Base-by-base conservation (phyloP, 345 rosid genomes). In the Eucalyptus melliodora region DNA sequence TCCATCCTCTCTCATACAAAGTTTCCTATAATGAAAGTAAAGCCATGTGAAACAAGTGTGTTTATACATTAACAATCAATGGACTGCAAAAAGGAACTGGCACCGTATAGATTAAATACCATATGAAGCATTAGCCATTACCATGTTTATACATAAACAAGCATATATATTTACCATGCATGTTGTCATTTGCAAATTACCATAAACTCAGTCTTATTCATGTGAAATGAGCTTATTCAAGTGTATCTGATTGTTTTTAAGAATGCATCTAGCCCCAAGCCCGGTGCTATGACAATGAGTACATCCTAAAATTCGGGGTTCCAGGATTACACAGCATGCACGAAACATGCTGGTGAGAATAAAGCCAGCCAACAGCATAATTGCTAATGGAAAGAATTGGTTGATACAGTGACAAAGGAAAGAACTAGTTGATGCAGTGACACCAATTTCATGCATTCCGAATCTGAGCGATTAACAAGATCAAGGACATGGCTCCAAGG, bases 1-100 rank as follows among this genome's bases (percentile, higher is more conserved):
- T 37, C 99, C 99, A 94, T 98, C 99, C 94, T 98, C 99, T 90
- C 99, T 95, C 99, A 98, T 97, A 87, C 98, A 96, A 87, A 98
- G 99, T 91, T 98, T 98, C 97, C 99, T 96, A 89, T 69, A 86
- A 67, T 60, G 83, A 80, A 51, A 50, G 23, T 19, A 31, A 91
- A 60, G 83, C 83, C 83, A 21, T 37, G 47, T 6, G 45, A 77
- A 77, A 37, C 45, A 37, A 37, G 47, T 10, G 83, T 40, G 14
- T 37, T 77, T 77, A 11, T 77, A 77, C 45, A 77, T 77, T 44
- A 77, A 65, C 77, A 65, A 37, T 77, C 83, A 77, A 10, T 0
- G 8, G 13, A 77, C 47, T 77, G 15, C 83, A 77, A 37, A 37
- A 77, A 23, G 83, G 44, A 21, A 77, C 42, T 77, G 45, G 45